These are phyloP conservation scores for Saxophila tyrrhenica DNA, from an alignment of 495 filamentous ascomycete genomes.

Conservation along the genomic window DNA sequence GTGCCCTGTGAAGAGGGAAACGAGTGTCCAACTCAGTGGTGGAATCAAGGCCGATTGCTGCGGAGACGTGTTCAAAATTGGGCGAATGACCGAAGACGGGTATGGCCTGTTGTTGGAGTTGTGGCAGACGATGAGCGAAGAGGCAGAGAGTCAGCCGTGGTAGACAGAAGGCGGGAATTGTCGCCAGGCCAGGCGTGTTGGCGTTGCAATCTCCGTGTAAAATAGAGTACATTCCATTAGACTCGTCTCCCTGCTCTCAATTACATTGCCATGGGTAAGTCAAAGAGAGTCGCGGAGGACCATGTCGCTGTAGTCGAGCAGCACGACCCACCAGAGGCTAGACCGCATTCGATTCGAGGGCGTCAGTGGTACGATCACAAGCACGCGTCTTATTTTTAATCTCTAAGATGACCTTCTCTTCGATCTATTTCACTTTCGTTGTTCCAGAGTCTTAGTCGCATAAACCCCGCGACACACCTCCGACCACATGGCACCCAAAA, in stretches of 20 bases:
- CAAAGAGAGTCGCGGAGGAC: no score
- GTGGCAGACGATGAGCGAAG: slow-evolving; percentile 1
- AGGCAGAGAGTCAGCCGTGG: slow-evolving; percentile 4
- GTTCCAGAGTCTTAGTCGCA: background rate
- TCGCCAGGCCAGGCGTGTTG: no score
- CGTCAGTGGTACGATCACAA: background rate
- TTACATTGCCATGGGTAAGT: no score
- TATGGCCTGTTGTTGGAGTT: slow-evolving; percentile 1
- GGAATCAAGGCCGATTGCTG: slow-evolving; percentile 1
- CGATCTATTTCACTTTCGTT: background rate
- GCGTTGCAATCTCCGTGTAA: no score
- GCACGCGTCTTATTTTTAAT: background rate
- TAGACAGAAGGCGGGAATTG: background rate
- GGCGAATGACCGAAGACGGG: background rate
- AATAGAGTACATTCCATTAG: no score
- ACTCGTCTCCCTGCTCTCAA: no score
- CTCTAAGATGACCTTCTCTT: no score
- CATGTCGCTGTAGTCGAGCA: no score
- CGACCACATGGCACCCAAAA: background rate
- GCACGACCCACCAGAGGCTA: no score
- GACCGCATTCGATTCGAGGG: no score
- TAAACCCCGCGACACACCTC: background rate
- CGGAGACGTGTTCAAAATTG: slow-evolving; percentile 1
- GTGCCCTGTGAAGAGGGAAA: background rate
- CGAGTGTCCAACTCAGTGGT: slow-evolving; percentile 1